A percentile compares a stretch with the other conserved stretches of the same genome.
Conservation (phyloP, 805 yeast genomes). For the Wickerhamiella shivajii region DNA sequence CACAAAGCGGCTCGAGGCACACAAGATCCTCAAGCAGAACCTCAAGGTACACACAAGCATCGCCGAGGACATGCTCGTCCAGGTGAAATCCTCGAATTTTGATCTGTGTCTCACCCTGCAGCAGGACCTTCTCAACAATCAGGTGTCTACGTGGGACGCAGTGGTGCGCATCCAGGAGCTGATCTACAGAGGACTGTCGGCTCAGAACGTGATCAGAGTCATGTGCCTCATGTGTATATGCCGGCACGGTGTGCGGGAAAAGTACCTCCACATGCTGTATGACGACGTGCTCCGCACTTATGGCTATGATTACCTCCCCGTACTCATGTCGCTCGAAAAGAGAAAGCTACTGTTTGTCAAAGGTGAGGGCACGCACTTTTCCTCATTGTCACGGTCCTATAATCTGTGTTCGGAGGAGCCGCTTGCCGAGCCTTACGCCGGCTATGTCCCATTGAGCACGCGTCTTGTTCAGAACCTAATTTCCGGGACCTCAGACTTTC, state of each 20-base stretch:
- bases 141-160: slow-evolving; percentile 28
- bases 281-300: slow-evolving; percentile 44
- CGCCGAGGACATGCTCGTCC: slow-evolving; percentile 48
- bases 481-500: slow-evolving; percentile 28
- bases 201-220: slow-evolving; percentile 36
- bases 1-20: slow-evolving; percentile 39
- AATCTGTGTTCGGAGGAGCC: slow-evolving; percentile 21
- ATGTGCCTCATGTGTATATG: slow-evolving; percentile 45
- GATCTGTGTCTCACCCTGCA: slow-evolving; percentile 22
- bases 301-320: slow-evolving; percentile 41
- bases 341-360: slow-evolving; percentile 32
- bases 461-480: slow-evolving; percentile 59
- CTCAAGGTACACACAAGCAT: slow-evolving; percentile 59
- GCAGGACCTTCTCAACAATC: slow-evolving; percentile 51
- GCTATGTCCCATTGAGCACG: slow-evolving; percentile 61
- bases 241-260: slow-evolving; percentile 58
- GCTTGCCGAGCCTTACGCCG: slow-evolving; percentile 38
- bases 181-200: slow-evolving; percentile 31
- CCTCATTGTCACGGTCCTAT: slow-evolving; percentile 17
- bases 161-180: slow-evolving; percentile 34
- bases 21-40: slow-evolving; percentile 53
- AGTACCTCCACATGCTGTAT: slow-evolving; percentile 28
- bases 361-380: slow-evolving; percentile 22
- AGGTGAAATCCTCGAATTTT: slow-evolving; percentile 27
- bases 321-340: slow-evolving; percentile 36